Percentiles rank a stretch among this genome's conserved stretches.
Conservation (phyloP, 108 stramenopile species). For the Nannochloropsis salina region DNA sequence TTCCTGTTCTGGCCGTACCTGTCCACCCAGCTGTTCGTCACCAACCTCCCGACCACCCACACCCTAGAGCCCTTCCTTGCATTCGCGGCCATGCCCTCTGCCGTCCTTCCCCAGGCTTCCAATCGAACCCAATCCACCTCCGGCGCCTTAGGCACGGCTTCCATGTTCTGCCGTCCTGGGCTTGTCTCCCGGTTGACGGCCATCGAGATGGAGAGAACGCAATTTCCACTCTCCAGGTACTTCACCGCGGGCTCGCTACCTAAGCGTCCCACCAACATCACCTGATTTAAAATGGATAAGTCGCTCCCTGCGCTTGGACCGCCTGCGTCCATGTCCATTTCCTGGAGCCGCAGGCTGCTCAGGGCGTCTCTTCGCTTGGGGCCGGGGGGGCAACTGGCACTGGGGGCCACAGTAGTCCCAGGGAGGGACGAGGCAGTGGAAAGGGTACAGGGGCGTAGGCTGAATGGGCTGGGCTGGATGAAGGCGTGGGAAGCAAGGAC, state of each 20-base stretch:
- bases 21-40: conserved; percentile 13
- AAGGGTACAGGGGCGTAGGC: too few species aligned
- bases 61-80: not conserved
- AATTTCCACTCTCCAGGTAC: conserved; percentile 3
- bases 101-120: not conserved
- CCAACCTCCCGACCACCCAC: not conserved
- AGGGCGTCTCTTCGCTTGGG: too few species aligned
- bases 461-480: too few species aligned
- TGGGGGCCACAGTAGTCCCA: too few species aligned
- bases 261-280: conserved; percentile 1
- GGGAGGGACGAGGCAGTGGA: too few species aligned
- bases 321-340: not conserved
- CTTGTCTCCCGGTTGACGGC: not conserved
- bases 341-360: too few species aligned
- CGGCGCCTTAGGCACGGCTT: not conserved
- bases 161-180: not conserved
- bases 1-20: not conserved
- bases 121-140: not conserved
- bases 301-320: not conserved
- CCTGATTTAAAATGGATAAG: not conserved
- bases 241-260: not conserved
- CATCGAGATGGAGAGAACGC: conserved; percentile 2
- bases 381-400: too few species aligned
- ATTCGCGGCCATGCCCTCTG: not conserved
- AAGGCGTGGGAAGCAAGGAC: too few species aligned